These are phyloP conservation scores for Penicillium steckii DNA, from an alignment of 495 filamentous ascomycete genomes.

Conservation along the genomic window DNA sequence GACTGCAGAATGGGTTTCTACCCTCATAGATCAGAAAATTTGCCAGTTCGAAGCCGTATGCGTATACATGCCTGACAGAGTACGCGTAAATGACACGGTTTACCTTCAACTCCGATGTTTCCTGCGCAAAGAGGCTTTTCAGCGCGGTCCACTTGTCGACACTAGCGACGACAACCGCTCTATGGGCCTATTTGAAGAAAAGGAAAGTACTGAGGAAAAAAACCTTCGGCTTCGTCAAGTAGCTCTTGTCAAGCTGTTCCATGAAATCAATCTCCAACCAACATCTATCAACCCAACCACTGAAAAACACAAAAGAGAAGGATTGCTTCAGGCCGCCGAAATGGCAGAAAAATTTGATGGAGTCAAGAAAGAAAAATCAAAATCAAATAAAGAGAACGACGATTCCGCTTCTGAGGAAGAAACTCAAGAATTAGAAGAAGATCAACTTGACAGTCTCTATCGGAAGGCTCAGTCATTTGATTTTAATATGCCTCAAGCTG, in stretches of 20 bases:
- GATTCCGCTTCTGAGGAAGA: constrained; percentile 70
- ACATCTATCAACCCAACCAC: constrained; percentile 70
- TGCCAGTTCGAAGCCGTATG: constrained; percentile 85
- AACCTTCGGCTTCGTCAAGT: constrained; percentile 83
- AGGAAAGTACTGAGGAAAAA: constrained; percentile 84
- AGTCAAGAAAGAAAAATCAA: constrained; percentile 50
- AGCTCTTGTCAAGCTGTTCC: constrained; percentile 81
- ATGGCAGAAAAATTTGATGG: constrained; percentile 77
- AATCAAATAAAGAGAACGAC: constrained; percentile 38
- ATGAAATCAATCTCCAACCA: constrained; percentile 82
- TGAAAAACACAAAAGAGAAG: constrained; percentile 74
- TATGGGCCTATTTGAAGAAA: constrained; percentile 70
- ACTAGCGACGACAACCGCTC: constrained; percentile 67
- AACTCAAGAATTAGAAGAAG: constrained; percentile 87
- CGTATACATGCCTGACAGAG: constrained; percentile 82
- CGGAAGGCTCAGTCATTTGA: constrained; percentile 97
- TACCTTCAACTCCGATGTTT: constrained; percentile 84
- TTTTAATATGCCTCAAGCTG: constrained; percentile 82
- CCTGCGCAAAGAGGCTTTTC: constrained; percentile 71
- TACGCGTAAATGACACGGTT: constrained; percentile 89
- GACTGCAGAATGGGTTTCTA: constrained; percentile 89
- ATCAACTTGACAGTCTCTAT: constrained; percentile 91
- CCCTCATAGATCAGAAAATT: constrained; percentile 86
- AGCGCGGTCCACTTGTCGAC: constrained; percentile 53
- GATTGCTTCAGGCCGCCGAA: constrained; percentile 82